Conservation (phyloP, 345 rosid genomes). For the Corymbia maculata region DNA sequence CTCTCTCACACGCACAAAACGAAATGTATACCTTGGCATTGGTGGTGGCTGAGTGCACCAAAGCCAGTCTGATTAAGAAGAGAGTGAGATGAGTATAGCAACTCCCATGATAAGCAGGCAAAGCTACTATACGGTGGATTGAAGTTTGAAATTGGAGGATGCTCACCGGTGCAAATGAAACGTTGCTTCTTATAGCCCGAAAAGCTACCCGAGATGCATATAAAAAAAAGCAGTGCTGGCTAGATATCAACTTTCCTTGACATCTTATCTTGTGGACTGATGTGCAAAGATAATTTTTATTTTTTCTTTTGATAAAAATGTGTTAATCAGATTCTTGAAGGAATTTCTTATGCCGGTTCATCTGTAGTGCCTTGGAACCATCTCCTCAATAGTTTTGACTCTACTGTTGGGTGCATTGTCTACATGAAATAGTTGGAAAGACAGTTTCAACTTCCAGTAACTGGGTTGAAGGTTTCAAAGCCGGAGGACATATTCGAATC, state of each 20-base stretch:
- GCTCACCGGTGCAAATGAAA: neutral
- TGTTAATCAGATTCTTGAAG: neutral
- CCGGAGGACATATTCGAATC: neutral
- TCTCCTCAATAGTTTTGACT: neutral
- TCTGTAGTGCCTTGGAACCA: neutral
- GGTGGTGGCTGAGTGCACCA: constrained; percentile 9
- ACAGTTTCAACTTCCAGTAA: neutral
- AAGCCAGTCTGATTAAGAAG: constrained; percentile 5
- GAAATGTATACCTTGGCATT: constrained; percentile 10
- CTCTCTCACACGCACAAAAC: neutral
- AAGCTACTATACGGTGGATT: neutral
- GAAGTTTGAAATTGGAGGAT: neutral
- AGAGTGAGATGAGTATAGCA: constrained; percentile 2
- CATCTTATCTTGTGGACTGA: neutral
- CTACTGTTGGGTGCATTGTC: neutral
- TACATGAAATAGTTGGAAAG: neutral
- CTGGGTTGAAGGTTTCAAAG: neutral
- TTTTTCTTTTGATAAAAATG: neutral
- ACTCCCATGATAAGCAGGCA: neutral
- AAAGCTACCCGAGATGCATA: neutral
- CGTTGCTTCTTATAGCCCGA: neutral
- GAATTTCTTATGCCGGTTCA: neutral
- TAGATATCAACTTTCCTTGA: neutral
- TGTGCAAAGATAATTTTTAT: neutral
- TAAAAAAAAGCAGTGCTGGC: neutral